Base-by-base conservation (phyloP, 2,329 filamentous ascomycete species). In the Bipolaris bicolor region DNA sequence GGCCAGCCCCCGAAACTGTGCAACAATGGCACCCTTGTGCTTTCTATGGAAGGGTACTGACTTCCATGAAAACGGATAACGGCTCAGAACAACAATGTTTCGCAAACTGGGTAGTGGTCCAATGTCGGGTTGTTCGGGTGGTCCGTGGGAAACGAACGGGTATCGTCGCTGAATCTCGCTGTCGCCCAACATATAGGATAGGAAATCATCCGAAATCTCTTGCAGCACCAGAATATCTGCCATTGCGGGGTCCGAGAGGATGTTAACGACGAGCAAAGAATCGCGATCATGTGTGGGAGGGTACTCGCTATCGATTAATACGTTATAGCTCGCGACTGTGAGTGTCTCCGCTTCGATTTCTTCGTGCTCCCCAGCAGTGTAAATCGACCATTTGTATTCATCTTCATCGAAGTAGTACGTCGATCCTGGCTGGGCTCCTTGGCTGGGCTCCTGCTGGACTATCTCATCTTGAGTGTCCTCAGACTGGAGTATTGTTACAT, bases 141-240 rank as follows among this genome's bases (percentile, higher is more conserved):
- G 83, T 0, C 81, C 84, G 66, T 87, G 82, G 1, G 84, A 86
- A n/a, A 77, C 73, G 66, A 82, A 89, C 1, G 81, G 79, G 61
- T 87, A 89, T 1, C 70, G 74, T 10, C 72, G 62, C 26, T 79
- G 78, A 22, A 89, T 76, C 2, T 73, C 65, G 2, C 74, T 57
- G 52, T 84, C 70, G 2, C 68, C 65, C 1, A 89, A 81, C 0
- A 90, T 75, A 55, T 80, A 81, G 0, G 80, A 78, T 0, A 90
- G 79, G 58, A 89, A 88, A 39, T 84, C 80, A 59, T 89, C 86
- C 0, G 86, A 88, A 1, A 89, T 84, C 73, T 89, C 88, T 68
- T 90, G 82, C 5, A 90, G 78, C 3, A 78, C 72, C 1, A 81
- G 52, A 18, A 81, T 62, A 52, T 79, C 75, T 3, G 77, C 73